Conservation (phyloP, 1,284 basidiomycete genomes). For the Athelia sp. region DNA sequence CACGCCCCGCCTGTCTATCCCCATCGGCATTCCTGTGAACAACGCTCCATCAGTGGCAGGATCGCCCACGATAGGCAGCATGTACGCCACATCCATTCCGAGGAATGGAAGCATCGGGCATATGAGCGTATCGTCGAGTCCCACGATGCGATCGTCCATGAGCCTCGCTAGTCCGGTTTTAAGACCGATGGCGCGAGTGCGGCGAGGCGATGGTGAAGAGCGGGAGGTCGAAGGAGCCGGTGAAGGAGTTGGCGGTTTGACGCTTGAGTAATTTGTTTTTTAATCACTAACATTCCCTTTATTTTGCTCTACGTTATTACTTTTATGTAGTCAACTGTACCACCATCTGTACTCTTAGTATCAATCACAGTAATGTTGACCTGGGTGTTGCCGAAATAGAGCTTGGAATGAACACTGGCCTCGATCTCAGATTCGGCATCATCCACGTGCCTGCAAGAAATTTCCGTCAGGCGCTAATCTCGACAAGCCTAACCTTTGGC, state of each 20-base stretch:
- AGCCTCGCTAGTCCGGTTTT: constrained; percentile 68
- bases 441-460: too few species aligned
- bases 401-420: too few species aligned
- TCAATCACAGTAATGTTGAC: too few species aligned
- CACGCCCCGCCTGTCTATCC: constrained; percentile 49
- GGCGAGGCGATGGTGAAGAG: constrained; percentile 52
- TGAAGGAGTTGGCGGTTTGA: constrained; percentile 62
- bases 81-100: constrained; percentile 33
- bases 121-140: constrained; percentile 59
- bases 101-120: constrained; percentile 29
- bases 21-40: constrained; percentile 53
- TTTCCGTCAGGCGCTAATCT: too few species aligned
- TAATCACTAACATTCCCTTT: too few species aligned
- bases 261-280: constrained; percentile 34
- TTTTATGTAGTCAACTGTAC: too few species aligned
- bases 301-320: too few species aligned
- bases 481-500: too few species aligned
- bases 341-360: too few species aligned
- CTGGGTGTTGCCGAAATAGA: too few species aligned
- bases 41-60: constrained; percentile 55
- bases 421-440: too few species aligned
- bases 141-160: constrained; percentile 63
- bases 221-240: constrained; percentile 71
- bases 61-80: constrained; percentile 63
- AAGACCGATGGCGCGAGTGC: constrained; percentile 53